Conservation (phyloP, 2,329 filamentous ascomycete species). For the Emmonsiellopsis sp. region DNA sequence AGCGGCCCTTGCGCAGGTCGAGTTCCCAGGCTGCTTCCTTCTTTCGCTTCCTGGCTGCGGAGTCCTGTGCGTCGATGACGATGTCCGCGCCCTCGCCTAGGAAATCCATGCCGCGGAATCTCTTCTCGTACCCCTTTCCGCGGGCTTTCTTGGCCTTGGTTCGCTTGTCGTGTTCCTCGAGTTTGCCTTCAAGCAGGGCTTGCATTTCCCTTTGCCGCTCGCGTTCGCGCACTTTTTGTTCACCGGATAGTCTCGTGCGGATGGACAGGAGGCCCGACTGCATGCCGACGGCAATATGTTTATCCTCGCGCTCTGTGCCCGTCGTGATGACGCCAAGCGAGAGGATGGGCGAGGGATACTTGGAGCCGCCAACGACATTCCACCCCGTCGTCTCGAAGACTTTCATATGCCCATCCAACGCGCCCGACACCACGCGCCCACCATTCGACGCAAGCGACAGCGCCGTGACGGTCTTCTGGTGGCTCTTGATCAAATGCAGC, state of each 20-base stretch:
- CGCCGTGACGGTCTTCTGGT: conserved; percentile 94
- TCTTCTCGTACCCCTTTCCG: conserved; percentile 51
- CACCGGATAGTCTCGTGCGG: conserved; percentile 75
- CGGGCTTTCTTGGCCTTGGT: conserved; percentile 54
- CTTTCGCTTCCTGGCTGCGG: conserved; percentile 41
- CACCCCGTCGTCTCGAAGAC: conserved; percentile 88
- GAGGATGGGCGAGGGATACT: conserved; percentile 86
- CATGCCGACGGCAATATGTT: conserved; percentile 91
- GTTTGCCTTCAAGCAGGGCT: conserved; percentile 64
- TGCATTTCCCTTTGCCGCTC: conserved; percentile 79
- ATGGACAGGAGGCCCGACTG: conserved; percentile 86
- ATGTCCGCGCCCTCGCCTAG: conserved; percentile 79
- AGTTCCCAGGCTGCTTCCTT: conserved; percentile 70
- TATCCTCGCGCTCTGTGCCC: conserved; percentile 64
- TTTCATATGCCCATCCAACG: conserved; percentile 91
- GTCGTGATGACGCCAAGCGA: conserved; percentile 67
- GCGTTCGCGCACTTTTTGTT: conserved; percentile 65
- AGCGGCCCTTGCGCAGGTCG: conserved; percentile 68
- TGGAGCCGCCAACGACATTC: conserved; percentile 92
- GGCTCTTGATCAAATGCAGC: conserved; percentile 76
- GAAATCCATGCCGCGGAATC: conserved; percentile 63
- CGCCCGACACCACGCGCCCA: conserved; percentile 73
- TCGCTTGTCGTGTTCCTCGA: conserved; percentile 67
- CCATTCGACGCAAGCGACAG: conserved; percentile 73
- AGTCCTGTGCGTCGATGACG: conserved; percentile 62